A percentile compares a stretch with the other conserved stretches of the same genome.
Conservation (phyloP, 2,329 filamentous ascomycete species). For the Paecilomyces sp. region DNA sequence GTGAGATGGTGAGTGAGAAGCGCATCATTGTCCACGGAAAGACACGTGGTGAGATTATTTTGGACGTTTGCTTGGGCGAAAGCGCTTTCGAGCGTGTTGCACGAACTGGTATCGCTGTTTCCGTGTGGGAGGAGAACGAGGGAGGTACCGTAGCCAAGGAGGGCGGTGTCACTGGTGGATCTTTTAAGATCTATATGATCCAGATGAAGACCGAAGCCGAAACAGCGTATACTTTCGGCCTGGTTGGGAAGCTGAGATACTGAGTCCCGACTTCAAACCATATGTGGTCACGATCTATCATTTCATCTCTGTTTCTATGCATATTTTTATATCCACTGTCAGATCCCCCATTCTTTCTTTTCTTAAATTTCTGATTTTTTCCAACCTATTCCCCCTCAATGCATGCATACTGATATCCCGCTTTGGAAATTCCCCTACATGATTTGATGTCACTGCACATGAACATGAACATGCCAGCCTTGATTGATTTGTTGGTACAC, state of each 20-base stretch:
- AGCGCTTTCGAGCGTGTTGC: constrained; percentile 79
- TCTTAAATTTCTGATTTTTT: background rate
- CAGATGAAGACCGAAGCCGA: constrained; percentile 51
- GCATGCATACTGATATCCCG: background rate
- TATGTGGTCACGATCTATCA: background rate
- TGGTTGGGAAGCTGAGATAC: constrained; percentile 47
- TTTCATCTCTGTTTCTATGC: background rate
- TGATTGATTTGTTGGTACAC: background rate
- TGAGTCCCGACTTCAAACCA: constrained; percentile 15
- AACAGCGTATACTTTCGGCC: constrained; percentile 47
- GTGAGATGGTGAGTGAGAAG: constrained; percentile 67
- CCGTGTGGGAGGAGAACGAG: constrained; percentile 74
- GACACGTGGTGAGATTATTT: constrained; percentile 57
- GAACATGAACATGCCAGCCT: background rate
- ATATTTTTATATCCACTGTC: background rate
- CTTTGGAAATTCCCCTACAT: background rate
- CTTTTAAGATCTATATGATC: constrained; percentile 58
- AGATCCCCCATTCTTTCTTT: background rate
- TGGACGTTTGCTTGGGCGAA: constrained; percentile 80
- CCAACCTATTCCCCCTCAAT: background rate
- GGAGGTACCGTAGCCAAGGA: constrained; percentile 50
- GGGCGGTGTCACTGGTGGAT: constrained; percentile 52
- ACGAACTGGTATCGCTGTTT: constrained; percentile 78
- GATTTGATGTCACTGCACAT: background rate
- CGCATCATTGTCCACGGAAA: constrained; percentile 72